Conservation (phyloP, 31 red algal species). For the Asparagopsis taxiformis region DNA sequence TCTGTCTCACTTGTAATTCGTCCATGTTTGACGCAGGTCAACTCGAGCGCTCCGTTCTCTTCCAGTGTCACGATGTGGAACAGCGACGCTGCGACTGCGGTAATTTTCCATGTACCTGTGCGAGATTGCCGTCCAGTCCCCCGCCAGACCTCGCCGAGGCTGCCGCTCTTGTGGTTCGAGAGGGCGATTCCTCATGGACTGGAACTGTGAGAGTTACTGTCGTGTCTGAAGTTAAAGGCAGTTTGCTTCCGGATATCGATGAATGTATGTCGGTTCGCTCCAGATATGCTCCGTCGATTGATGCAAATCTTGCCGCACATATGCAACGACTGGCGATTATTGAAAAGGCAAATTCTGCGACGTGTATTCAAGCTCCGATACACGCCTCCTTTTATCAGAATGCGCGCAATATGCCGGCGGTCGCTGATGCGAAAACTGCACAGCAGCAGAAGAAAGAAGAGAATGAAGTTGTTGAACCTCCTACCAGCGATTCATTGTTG, state of each 20-base stretch:
- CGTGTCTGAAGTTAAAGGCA: neutral
- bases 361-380: too few species aligned
- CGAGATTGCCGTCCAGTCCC: neutral
- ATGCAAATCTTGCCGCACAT: slow-evolving; percentile 21
- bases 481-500: too few species aligned
- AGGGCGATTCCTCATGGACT: slow-evolving; percentile 27
- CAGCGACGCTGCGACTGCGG: slow-evolving; percentile 29
- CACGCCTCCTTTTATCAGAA: too few species aligned
- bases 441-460: too few species aligned
- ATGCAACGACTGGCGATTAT: slow-evolving; percentile 60
- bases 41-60: slow-evolving; percentile 42
- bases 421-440: too few species aligned
- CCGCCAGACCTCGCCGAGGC: slow-evolving; percentile 8
- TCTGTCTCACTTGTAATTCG: slow-evolving; percentile 40
- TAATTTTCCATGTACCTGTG: slow-evolving; percentile 4
- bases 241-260: slow-evolving; percentile 23
- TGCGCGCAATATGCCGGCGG: too few species aligned
- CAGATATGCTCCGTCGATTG: slow-evolving; percentile 31
- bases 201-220: slow-evolving; percentile 58
- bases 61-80: slow-evolving; percentile 51
- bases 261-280: slow-evolving; percentile 37
- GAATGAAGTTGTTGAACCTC: too few species aligned
- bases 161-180: slow-evolving; percentile 26
- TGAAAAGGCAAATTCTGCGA: slow-evolving; percentile 31
- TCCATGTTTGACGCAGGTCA: slow-evolving; percentile 47